Conservation (phyloP, 1,284 basidiomycete genomes). For the Ganoderma boninense region DNA sequence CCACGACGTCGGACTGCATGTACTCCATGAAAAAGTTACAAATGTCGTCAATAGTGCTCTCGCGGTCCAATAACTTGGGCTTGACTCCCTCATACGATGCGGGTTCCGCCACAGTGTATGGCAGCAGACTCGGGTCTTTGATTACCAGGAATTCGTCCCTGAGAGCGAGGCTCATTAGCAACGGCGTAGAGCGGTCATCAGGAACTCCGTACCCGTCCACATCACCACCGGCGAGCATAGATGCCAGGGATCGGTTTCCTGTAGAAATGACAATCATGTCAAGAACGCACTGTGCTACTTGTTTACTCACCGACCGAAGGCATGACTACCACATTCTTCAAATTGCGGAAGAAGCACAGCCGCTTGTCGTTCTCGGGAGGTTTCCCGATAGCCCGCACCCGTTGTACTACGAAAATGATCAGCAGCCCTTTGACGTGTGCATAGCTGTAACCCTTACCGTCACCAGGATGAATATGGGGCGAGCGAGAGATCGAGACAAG, state of each 20-base stretch:
- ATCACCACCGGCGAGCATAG: conserved; percentile 76
- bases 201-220: conserved; percentile 65
- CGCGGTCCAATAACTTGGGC: conserved; percentile 43
- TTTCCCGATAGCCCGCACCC: conserved; percentile 74
- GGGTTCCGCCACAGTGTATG: conserved; percentile 55
- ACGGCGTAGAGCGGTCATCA: not conserved
- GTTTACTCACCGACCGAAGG: conserved; percentile 61
- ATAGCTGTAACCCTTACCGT: conserved; percentile 52
- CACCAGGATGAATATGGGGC: conserved; percentile 75
- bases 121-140: conserved; percentile 55
- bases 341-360: conserved; percentile 65
- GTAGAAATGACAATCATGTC: not conserved
- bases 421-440: not conserved
- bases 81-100: conserved; percentile 55
- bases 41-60: conserved; percentile 76
- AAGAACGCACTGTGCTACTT: not conserved
- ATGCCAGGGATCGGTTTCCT: conserved; percentile 73
- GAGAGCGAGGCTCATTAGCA: not conserved
- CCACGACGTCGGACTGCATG: conserved; percentile 81
- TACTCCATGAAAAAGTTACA: conserved; percentile 86
- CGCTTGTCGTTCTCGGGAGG: conserved; percentile 61
- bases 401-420: conserved; percentile 57
- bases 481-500: conserved; percentile 67
- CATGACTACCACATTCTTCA: conserved; percentile 80
- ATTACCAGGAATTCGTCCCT: conserved; percentile 48